Percentiles rank a stretch among this genome's conserved stretches.
Conservation (phyloP, 768 basidiomycete genomes). For the Atractiella rhizophila region DNA sequence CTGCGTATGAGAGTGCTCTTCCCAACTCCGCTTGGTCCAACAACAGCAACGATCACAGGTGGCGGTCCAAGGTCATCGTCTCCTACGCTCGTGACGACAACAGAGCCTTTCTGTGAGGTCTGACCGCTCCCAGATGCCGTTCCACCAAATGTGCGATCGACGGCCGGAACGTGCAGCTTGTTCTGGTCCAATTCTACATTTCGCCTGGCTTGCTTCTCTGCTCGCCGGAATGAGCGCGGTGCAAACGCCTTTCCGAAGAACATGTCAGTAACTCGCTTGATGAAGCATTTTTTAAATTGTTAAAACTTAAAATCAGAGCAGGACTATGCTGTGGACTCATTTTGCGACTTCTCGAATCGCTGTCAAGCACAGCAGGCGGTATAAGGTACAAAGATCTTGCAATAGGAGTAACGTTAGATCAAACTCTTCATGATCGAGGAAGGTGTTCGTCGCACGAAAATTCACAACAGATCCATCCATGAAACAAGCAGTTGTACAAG, state of each 20-base stretch:
- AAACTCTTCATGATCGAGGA: too few relatives aligned
- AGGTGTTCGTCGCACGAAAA: too few relatives aligned
- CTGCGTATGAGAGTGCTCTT: slow-evolving; percentile 83
- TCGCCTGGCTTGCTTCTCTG: slow-evolving; percentile 65
- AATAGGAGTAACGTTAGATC: too few relatives aligned
- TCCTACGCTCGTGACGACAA: slow-evolving; percentile 21
- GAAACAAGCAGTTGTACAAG: too few relatives aligned
- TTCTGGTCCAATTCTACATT: slow-evolving; percentile 86
- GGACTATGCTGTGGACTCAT: slow-evolving; percentile 15
- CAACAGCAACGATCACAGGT: slow-evolving; percentile 48
- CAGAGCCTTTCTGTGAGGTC: slow-evolving; percentile 17
- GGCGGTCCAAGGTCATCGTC: slow-evolving; percentile 55
- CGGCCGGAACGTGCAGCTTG: slow-evolving; percentile 78
- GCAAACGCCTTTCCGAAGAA: slow-evolving; percentile 48
- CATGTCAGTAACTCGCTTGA: background rate
- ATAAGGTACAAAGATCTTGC: too few relatives aligned
- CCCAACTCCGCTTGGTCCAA: slow-evolving; percentile 31
- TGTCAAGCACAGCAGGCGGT: background rate
- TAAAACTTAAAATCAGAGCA: too few relatives aligned
- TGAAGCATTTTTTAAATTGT: background rate
- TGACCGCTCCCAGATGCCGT: slow-evolving; percentile 5
- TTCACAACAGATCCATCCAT: too few relatives aligned
- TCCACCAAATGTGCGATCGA: slow-evolving; percentile 59
- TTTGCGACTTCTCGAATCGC: background rate
- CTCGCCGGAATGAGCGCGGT: slow-evolving; percentile 51